Conservation (phyloP, 495 filamentous ascomycete genomes). For the Coniosporium apollinis region DNA sequence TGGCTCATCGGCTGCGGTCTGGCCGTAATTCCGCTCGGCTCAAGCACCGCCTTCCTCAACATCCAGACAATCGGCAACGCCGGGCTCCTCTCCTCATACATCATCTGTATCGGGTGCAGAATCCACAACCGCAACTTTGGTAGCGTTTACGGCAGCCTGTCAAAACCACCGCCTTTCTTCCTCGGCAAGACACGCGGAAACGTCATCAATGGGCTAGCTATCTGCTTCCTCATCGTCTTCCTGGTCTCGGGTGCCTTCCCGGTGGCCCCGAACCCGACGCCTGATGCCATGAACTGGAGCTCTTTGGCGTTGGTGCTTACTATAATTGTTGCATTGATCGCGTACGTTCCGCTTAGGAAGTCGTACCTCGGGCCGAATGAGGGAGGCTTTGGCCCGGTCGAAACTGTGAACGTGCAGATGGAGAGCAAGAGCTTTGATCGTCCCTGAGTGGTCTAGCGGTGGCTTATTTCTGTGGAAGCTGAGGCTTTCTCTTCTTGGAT, state of each 20-base stretch:
- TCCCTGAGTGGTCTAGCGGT: no score
- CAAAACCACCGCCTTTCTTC: no score
- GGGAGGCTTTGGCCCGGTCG: no score
- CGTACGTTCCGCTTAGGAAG: background rate
- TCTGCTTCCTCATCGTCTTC: constrained; percentile 21
- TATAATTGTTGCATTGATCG: background rate
- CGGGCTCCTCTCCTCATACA: constrained; percentile 33
- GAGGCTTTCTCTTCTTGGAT: no score
- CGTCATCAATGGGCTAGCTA: constrained; percentile 27
- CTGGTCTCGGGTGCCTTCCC: background rate
- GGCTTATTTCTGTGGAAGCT: no score
- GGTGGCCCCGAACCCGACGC: background rate
- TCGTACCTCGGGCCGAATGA: background rate
- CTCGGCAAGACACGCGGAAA: constrained; percentile 32
- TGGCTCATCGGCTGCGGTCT: constrained; percentile 9
- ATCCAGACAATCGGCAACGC: constrained; percentile 30
- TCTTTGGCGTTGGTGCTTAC: background rate
- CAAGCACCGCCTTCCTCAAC: constrained; percentile 28
- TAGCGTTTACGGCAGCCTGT: no score
- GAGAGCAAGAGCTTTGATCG: no score
- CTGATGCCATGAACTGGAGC: background rate
- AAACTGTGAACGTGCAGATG: no score
- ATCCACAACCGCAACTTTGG: no score
- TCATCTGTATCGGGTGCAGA: constrained; percentile 33
- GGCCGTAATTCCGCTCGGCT: constrained; percentile 27